Evolutionary conservation across 768 basidiomycete species (phyloP).

Genomic region (Auricularia heimuer): DNA sequence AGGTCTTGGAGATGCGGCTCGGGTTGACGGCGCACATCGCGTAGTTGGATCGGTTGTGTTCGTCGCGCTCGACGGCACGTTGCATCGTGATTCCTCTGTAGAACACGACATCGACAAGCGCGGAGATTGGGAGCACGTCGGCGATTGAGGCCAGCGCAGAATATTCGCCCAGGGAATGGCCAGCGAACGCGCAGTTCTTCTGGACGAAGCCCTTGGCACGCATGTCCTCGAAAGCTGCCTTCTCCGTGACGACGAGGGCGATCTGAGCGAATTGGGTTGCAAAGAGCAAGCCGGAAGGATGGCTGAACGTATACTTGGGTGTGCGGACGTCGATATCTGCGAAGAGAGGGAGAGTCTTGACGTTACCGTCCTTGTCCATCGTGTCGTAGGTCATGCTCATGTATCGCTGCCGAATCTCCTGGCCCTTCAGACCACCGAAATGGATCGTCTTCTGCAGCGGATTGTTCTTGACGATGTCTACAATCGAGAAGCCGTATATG

Average conservation of each 20-base stretch:
- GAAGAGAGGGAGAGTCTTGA: slow-evolving; percentile 94
- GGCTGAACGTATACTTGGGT: slow-evolving; percentile 96
- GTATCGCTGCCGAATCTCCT: slow-evolving; percentile 96
- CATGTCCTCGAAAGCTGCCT: slow-evolving; percentile 98
- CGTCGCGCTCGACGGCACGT: slow-evolving; percentile 94
- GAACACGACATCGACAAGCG: slow-evolving; percentile 96
- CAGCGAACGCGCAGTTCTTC: slow-evolving; percentile 85
- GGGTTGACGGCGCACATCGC: slow-evolving; percentile 99
- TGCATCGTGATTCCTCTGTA: slow-evolving; percentile 99
- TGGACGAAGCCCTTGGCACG: slow-evolving; percentile 93
- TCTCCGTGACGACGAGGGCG: slow-evolving; percentile 95
- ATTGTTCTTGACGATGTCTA: slow-evolving; percentile 98
- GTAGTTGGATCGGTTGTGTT: slow-evolving; percentile 87
- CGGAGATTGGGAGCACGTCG: slow-evolving; percentile 89
- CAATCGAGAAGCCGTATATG: slow-evolving; percentile 96
- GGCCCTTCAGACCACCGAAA: slow-evolving; percentile 98
- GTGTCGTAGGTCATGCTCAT: slow-evolving; percentile 99
- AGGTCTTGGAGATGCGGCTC: slow-evolving; percentile 85
- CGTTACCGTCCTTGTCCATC: slow-evolving; percentile 89
- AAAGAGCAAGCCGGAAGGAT: slow-evolving; percentile 88
- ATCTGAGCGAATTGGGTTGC: slow-evolving; percentile 99
- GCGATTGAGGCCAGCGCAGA: slow-evolving; percentile 97
- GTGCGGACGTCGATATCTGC: slow-evolving; percentile 91
- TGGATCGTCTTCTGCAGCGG: slow-evolving; percentile 97
- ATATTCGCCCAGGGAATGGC: slow-evolving; percentile 97